Evolutionary conservation across 768 basidiomycete genomes (phyloP).

Genomic region (Suillus decipiens): DNA sequence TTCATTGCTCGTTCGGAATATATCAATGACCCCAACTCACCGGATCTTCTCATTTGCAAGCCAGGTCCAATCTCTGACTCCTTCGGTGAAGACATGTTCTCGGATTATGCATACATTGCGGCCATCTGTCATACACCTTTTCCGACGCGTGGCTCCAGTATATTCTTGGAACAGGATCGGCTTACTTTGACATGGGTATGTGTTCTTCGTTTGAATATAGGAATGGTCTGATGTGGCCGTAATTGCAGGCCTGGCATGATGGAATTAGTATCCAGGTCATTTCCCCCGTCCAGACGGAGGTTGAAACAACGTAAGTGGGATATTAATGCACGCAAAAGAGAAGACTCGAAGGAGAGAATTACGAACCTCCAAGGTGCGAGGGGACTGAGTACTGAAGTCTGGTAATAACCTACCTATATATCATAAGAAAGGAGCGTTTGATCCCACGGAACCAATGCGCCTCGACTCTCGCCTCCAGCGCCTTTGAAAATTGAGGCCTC

Average conservation of each 20-base stretch:
- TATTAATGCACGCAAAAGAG: too few relatives aligned
- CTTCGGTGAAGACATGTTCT: background rate
- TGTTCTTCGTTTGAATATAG: background rate
- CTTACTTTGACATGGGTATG: slow-evolving; percentile 1
- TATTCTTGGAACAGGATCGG: background rate
- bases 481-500: too few relatives aligned
- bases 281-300: too few relatives aligned
- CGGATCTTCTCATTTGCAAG: background rate
- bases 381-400: too few relatives aligned
- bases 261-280: too few relatives aligned
- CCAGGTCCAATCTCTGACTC: background rate
- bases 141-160: background rate
- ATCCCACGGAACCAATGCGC: too few relatives aligned
- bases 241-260: background rate
- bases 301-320: too few relatives aligned
- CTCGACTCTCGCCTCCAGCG: too few relatives aligned
- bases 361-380: too few relatives aligned
- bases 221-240: background rate
- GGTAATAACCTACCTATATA: too few relatives aligned
- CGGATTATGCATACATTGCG: background rate
- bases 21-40: background rate
- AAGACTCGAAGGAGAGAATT: too few relatives aligned
- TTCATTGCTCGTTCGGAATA: background rate
- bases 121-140: background rate
- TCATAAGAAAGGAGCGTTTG: too few relatives aligned